Base-by-base conservation (phyloP, 371 early-diverging fungal genomes). In the Fennellomyces sp. region DNA sequence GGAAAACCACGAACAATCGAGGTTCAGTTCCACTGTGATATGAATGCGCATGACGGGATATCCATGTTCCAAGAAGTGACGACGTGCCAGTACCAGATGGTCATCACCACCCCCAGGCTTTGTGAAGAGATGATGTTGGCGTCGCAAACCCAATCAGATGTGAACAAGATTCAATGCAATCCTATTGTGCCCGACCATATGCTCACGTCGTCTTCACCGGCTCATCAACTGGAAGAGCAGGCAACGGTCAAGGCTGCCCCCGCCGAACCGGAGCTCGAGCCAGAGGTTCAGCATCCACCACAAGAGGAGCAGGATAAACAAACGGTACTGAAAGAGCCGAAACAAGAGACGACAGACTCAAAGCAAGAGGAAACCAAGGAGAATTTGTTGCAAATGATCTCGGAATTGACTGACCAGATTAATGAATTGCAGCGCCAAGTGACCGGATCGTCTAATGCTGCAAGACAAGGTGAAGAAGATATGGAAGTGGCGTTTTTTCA, bases 1-100 rank as follows among this genome's bases (percentile, higher is more conserved):
- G 77, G 82, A 2, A 78, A 76, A 56, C 88, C 83, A 27, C 82
- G 94, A 28, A 72, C 73, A 0, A 76, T 91, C 25, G 89, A 92
- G 59, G 75, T 94, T 13, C 91, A 91, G 26, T 93, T 83, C 66
- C 91, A 90, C 54, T 91, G 91, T 60, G 83, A 80, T 56, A 71
- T 81, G 58, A 76, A 83, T 55, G 62, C 75, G 21, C 57, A 68
- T 3, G 88, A 88, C 30, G 74, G 76, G 15, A 86, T 93, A 25
- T 69, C 83, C 0, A 64, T 72, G 29, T 78, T 88, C 31, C 78
- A 74, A 17, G 94, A 93, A 61, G 61, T 76, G 0, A 61, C 84
- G 5, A 86, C 81, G 0, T 93, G 94, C 64, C 72, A 76, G 21
- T 93, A 93, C 50, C 78, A 83, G n/a, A 82, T 90, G 63, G 68